phyloP scores from a whole-genome alignment of 768 basidiomycete genomes.

The Pleurotus cornucopiae region DNA sequence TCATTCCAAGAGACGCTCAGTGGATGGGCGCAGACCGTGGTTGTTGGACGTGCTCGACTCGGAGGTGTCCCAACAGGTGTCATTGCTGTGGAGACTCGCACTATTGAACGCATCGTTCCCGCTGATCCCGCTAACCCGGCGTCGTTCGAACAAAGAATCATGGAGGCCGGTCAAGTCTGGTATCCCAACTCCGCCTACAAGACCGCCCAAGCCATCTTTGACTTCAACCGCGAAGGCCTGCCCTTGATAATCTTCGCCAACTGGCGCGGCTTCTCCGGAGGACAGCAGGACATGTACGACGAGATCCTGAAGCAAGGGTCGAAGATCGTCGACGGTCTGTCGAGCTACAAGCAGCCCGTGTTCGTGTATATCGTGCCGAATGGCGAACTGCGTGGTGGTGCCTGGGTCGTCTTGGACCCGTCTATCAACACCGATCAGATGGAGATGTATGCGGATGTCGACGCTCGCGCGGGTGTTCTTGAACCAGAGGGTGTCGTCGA shows the following conservation, averaged over 20 bases:
- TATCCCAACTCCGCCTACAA: conserved; percentile 99
- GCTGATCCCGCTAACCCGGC: conserved; percentile 97
- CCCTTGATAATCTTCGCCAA: conserved; percentile 99
- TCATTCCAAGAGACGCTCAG: conserved; percentile 99
- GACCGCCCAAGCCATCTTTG: conserved; percentile 98
- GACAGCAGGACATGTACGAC: conserved; percentile 99
- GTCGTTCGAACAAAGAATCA: conserved; percentile 95
- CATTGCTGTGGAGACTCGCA: conserved; percentile 97
- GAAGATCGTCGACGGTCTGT: conserved; percentile 97
- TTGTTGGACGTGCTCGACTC: conserved; percentile 92
- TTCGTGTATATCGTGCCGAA: conserved; percentile 99
- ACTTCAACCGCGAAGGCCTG: conserved; percentile 95
- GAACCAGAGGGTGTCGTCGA: conserved; percentile 98
- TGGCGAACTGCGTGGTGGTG: conserved; percentile 97
- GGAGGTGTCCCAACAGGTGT: conserved; percentile 97
- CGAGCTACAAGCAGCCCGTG: conserved; percentile 94
- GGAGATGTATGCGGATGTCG: conserved; percentile 99
- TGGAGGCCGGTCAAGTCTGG: conserved; percentile 99
- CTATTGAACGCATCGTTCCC: conserved; percentile 93
- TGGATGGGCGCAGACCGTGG: conserved; percentile 99
- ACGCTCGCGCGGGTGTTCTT: conserved; percentile 91
- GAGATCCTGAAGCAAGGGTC: conserved; percentile 96
- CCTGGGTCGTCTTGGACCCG: conserved; percentile 98
- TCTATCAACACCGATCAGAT: conserved; percentile 96
- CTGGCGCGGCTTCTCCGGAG: conserved; percentile 99